These are phyloP conservation scores for Trichothecium roseum DNA, from an alignment of 2,329 filamentous ascomycete species.

Conservation along the genomic window DNA sequence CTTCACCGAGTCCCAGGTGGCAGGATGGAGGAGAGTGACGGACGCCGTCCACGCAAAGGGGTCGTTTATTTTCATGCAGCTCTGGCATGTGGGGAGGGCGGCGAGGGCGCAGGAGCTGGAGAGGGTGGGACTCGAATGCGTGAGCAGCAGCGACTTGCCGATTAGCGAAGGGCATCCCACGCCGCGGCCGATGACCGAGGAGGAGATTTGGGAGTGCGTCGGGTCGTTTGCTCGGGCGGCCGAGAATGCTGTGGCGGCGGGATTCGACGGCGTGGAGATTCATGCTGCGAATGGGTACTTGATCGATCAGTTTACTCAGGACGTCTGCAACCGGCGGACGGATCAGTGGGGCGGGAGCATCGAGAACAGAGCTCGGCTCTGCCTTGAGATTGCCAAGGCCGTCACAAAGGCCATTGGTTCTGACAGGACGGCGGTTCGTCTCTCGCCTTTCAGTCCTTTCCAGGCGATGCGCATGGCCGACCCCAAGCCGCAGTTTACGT, in stretches of 20 bases:
- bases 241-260: slow-evolving; percentile 52
- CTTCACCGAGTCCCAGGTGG: slow-evolving; percentile 40
- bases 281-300: slow-evolving; percentile 50
- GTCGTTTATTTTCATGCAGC: slow-evolving; percentile 47
- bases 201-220: slow-evolving; percentile 1
- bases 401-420: slow-evolving; percentile 32
- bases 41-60: slow-evolving; percentile 52
- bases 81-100: slow-evolving; percentile 36
- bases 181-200: slow-evolving; percentile 22
- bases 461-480: slow-evolving; percentile 39
- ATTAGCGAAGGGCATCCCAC: slow-evolving; percentile 29
- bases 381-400: slow-evolving; percentile 38
- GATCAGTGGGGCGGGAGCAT: slow-evolving; percentile 22
- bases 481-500: slow-evolving; percentile 40
- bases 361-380: slow-evolving; percentile 33
- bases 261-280: slow-evolving; percentile 58
- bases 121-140: neutral
- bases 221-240: slow-evolving; percentile 43
- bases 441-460: slow-evolving; percentile 38
- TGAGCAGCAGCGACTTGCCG: slow-evolving; percentile 20
- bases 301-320: slow-evolving; percentile 18
- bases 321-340: slow-evolving; percentile 12
- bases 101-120: slow-evolving; percentile 8
- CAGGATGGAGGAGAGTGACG: slow-evolving; percentile 49
- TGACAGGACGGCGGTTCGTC: slow-evolving; percentile 31